Conservation (phyloP, 2,329 filamentous ascomycete genomes). For the Diaporthe eres region DNA sequence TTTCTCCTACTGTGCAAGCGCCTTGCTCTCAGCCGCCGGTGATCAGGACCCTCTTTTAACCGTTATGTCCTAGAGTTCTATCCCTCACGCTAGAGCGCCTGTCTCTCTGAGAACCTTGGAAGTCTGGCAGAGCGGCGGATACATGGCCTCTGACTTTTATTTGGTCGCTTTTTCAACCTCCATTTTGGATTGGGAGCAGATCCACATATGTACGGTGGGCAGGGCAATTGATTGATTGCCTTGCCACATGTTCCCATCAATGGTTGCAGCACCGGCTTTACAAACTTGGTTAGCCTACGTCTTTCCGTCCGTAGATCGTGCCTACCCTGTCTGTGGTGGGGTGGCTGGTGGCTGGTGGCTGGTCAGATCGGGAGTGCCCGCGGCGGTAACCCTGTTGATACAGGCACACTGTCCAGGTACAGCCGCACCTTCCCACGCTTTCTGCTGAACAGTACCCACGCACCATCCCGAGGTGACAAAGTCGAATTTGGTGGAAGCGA, state of each 20-base stretch:
- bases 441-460: background rate
- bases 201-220: no score
- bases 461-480: background rate
- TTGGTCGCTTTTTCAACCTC: no score
- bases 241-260: background rate
- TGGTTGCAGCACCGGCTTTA: background rate
- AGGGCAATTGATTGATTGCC: background rate
- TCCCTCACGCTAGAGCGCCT: no score
- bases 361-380: conserved; percentile 24
- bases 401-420: background rate
- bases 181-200: no score
- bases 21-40: no score
- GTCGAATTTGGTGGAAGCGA: background rate
- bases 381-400: background rate
- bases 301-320: background rate
- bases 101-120: no score
- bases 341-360: conserved; percentile 20
- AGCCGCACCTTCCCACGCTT: background rate
- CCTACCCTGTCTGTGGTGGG: background rate
- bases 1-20: no score
- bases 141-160: no score
- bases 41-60: no score
- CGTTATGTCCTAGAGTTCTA: no score
- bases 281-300: background rate
- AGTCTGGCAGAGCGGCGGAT: no score